Conservation (phyloP, 108 stramenopile species). For the Pseudonitzschia multiseries region DNA sequence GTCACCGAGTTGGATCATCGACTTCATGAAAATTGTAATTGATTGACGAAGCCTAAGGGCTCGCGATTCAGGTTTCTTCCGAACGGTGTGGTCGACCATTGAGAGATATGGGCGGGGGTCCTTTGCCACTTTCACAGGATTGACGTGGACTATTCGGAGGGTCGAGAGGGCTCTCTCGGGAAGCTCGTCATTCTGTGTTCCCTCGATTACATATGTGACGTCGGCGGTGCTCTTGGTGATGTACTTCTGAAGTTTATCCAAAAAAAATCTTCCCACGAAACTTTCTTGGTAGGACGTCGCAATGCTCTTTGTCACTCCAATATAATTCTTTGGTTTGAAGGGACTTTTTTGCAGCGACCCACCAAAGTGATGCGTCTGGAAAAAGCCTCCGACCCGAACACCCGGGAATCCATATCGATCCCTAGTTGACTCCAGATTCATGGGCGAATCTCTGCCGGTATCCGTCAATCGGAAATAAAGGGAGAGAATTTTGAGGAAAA, state of each 20-base stretch:
- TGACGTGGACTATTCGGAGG: conserved; percentile 44
- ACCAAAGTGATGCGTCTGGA: conserved; percentile 52
- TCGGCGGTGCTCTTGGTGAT: conserved; percentile 32
- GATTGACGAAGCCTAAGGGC: neutral
- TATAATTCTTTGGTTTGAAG: conserved; percentile 55
- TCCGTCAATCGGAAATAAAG: conserved; percentile 22
- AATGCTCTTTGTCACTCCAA: conserved; percentile 29
- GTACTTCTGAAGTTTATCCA: conserved; percentile 9
- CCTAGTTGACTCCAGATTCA: conserved; percentile 23
- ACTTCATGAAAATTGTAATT: neutral
- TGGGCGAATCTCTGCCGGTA: conserved; percentile 30
- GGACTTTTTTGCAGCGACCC: conserved; percentile 36
- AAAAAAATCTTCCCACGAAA: conserved; percentile 12
- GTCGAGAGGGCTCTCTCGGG: conserved; percentile 52
- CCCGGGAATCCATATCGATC: conserved; percentile 45
- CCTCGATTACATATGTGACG: conserved; percentile 45
- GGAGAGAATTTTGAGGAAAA: conserved; percentile 29
- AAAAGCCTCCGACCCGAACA: conserved; percentile 31
- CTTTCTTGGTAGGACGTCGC: conserved; percentile 11
- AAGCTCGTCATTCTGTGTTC: conserved; percentile 40
- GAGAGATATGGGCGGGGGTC: conserved; percentile 6
- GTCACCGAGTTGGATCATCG: neutral
- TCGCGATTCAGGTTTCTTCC: neutral
- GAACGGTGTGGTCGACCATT: neutral
- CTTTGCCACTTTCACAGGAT: conserved; percentile 20